These are phyloP conservation scores for Myotisia sp. DNA, from an alignment of 2,329 filamentous ascomycete genomes.

Conservation along the genomic window DNA sequence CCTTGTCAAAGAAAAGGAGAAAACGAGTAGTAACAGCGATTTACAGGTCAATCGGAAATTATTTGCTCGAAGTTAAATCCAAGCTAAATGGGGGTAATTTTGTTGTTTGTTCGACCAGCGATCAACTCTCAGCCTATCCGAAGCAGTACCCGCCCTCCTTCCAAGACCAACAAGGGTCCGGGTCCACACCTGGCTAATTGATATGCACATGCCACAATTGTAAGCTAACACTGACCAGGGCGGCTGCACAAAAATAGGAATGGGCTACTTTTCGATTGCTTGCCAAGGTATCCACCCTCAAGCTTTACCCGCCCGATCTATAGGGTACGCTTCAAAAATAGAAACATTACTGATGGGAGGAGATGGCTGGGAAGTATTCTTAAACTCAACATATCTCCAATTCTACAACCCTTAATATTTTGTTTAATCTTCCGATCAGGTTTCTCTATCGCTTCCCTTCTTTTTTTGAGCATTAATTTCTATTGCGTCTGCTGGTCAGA, in stretches of 20 bases:
- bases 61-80: neutral
- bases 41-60: too few relatives aligned
- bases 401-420: neutral
- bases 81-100: neutral
- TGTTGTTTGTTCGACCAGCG: too few relatives aligned
- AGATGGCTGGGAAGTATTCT: neutral
- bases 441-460: slow-evolving; percentile 2
- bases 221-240: slow-evolving; percentile 5
- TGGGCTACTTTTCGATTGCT: slow-evolving; percentile 1
- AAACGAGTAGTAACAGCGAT: too few relatives aligned
- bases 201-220: slow-evolving; percentile 1
- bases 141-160: slow-evolving; percentile 1
- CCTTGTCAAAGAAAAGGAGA: too few relatives aligned
- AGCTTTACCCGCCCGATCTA: neutral
- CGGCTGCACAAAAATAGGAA: slow-evolving; percentile 11
- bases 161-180: too few relatives aligned
- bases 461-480: too few relatives aligned
- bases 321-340: slow-evolving; percentile 5
- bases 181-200: neutral
- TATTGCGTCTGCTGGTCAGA: slow-evolving; percentile 6
- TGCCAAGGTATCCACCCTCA: neutral
- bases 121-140: slow-evolving; percentile 5
- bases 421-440: too few relatives aligned
- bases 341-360: slow-evolving; percentile 4
- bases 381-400: neutral